Percentiles rank a stretch among this genome's conserved stretches.
Conservation (phyloP, 2,329 filamentous ascomycete genomes). For the Lasiodiplodia sp. region DNA sequence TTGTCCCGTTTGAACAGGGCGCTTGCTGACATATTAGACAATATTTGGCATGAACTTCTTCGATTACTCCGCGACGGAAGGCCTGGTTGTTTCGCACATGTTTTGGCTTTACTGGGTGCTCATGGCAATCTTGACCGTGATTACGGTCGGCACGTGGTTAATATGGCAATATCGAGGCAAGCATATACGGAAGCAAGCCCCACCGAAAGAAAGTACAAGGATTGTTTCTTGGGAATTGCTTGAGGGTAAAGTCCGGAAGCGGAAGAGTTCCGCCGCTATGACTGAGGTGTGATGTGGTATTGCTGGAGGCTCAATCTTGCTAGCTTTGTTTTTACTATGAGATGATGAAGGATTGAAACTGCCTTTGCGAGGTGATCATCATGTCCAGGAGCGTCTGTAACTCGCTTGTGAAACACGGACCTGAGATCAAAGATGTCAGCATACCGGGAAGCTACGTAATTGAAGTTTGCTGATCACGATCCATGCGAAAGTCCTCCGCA, state of each 20-base stretch:
- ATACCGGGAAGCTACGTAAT: not conserved
- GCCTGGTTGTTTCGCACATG: not conserved
- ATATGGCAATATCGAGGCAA: not conserved
- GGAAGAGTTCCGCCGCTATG: not conserved
- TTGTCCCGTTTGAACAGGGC: too few relatives aligned
- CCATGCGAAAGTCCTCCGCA: not conserved
- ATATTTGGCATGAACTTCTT: slow-evolving; percentile 27
- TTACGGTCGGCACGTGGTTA: slow-evolving; percentile 13
- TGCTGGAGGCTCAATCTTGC: too few relatives aligned
- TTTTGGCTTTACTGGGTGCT: slow-evolving; percentile 22
- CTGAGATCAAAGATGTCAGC: not conserved
- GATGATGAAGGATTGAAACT: too few relatives aligned
- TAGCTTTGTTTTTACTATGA: too few relatives aligned
- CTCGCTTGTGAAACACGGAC: too few relatives aligned
- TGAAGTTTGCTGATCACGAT: not conserved
- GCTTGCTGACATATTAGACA: not conserved
- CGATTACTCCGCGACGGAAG: not conserved
- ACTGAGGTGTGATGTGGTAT: not conserved
- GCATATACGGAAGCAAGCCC: not conserved
- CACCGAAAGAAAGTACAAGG: not conserved
- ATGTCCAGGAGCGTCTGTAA: too few relatives aligned
- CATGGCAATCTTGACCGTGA: not conserved
- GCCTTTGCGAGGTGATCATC: too few relatives aligned
- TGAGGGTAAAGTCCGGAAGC: not conserved
- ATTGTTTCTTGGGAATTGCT: not conserved